Conservation (phyloP, 2,329 filamentous ascomycete genomes). For the Epichloe coenophiala region DNA sequence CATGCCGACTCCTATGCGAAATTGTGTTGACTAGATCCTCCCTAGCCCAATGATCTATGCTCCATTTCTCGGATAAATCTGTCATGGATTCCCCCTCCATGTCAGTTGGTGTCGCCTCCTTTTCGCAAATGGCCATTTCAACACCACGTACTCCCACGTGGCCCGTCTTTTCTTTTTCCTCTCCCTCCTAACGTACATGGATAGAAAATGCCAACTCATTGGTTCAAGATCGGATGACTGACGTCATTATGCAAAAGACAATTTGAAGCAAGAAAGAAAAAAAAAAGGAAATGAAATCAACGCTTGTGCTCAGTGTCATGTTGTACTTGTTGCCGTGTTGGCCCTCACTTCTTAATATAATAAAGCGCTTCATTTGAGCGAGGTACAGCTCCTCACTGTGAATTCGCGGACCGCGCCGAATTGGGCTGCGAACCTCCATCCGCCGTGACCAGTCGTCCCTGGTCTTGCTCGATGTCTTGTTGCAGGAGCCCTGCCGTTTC, state of each 20-base stretch:
- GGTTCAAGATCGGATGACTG: not conserved
- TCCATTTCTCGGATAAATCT: not conserved
- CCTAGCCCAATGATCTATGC: not conserved
- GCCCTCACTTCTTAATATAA: not conserved
- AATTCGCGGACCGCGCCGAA: not conserved
- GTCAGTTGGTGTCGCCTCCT: not conserved
- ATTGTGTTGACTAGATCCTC: not conserved
- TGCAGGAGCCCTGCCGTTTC: constrained; percentile 33
- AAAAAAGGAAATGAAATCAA: constrained; percentile 7
- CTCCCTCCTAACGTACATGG: not conserved
- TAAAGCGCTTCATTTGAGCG: not conserved
- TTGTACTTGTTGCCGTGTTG: not conserved
- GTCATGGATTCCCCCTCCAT: not conserved
- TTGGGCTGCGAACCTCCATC: constrained; percentile 24
- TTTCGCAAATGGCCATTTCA: not conserved
- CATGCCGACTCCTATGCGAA: not conserved
- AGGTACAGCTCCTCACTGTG: not conserved
- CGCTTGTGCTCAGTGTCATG: constrained; percentile 3
- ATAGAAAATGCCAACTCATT: not conserved
- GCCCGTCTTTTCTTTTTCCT: not conserved
- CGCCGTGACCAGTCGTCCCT: constrained; percentile 23
- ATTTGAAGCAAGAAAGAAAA: not conserved
- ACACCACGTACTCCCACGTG: not conserved
- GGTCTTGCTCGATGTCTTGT: constrained; percentile 21
- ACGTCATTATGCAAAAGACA: constrained; percentile 5